Evolutionary conservation across 495 filamentous ascomycete species (phyloP).

Genomic region (Penicillium pulvis): DNA sequence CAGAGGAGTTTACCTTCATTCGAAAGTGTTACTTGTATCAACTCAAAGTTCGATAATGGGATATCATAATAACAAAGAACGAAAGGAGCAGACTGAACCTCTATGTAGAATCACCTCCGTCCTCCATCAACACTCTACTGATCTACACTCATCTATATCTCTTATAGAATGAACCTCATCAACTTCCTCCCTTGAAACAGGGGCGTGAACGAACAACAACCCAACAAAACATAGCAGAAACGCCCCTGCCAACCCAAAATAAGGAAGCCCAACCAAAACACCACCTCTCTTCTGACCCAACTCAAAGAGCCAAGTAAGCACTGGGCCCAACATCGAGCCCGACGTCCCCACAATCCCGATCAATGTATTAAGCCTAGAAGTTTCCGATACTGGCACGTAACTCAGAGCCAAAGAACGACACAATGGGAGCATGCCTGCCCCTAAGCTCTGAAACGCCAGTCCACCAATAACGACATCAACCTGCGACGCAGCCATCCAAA

Average conservation of each 20-base stretch:
- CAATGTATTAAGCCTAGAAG: not conserved
- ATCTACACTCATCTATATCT: not conserved
- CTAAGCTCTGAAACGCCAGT: conserved; percentile 3
- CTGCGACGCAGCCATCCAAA: conserved; percentile 1
- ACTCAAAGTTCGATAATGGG: not conserved
- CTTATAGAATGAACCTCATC: not conserved
- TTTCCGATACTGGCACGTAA: not conserved
- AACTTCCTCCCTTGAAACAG: not conserved
- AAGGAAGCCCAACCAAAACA: conserved; percentile 2
- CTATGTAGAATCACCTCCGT: not conserved
- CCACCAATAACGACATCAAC: not conserved
- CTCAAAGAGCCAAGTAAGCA: conserved; percentile 6
- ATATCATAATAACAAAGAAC: not conserved
- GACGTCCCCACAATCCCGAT: conserved; percentile 4
- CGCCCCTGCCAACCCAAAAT: conserved; percentile 4
- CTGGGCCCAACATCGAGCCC: conserved; percentile 4
- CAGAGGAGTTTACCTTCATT: too few relatives aligned
- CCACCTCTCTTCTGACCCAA: not conserved
- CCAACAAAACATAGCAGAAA: conserved; percentile 4
- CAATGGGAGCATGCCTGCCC: not conserved
- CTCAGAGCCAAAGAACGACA: conserved; percentile 1
- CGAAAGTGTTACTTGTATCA: too few relatives aligned
- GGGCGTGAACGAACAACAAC: not conserved
- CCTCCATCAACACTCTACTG: not conserved
- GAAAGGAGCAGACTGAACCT: not conserved